Evolutionary conservation across 768 basidiomycete species (phyloP), one percentile per base, ranked within the genome.

Genomic region (Pulveroboletus sp.): DNA sequence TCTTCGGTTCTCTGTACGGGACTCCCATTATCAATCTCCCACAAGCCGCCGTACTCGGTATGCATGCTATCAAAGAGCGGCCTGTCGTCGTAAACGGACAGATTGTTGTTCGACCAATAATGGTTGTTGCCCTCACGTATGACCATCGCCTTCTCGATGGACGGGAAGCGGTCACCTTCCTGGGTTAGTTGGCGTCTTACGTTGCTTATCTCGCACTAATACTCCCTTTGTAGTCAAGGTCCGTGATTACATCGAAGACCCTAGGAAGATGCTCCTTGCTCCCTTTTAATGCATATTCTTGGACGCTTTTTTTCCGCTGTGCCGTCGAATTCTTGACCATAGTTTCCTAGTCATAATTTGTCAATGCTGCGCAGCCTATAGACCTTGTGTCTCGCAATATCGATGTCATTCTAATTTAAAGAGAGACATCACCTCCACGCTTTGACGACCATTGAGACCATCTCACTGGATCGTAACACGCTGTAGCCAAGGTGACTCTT

Each of bases 1-100:
- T 99, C 66, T 99, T 99, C 63, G 95, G 95, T 39, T 95, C 92
- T 43, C 74, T 99, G 43, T 96, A 86, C 63, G 95, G 95, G 36
- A 99, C 95, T n/a, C 95, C 95, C 33, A 99, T 99, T 65, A 95
- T 98, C 73, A 98, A 97, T 76, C 75, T 94, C 39, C 95, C 94
- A 5, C 95, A 97, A 68, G 73, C 93, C 21, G 95, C 93, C 46
- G 93, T 97, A 7, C 82, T 99, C 47, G 94, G 89, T 52, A 97
- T 98, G 91, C 95, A 99, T 71, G 64, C 90, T 18, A 93, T 96
- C 76, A 93, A 93, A 67, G 93, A 95, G 58, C 82, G 78, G 54
- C 81, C 89, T 8, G 91, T 89, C 24, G 95, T 95, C 24, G 89
- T 95, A 40, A 76, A 96, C 59, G 95, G 94, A 21, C 85, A 98